Evolutionary conservation across 345 rosid genomes (phyloP), one percentile per base, ranked within the genome.

Genomic region (Hibiscus syriacus): DNA sequence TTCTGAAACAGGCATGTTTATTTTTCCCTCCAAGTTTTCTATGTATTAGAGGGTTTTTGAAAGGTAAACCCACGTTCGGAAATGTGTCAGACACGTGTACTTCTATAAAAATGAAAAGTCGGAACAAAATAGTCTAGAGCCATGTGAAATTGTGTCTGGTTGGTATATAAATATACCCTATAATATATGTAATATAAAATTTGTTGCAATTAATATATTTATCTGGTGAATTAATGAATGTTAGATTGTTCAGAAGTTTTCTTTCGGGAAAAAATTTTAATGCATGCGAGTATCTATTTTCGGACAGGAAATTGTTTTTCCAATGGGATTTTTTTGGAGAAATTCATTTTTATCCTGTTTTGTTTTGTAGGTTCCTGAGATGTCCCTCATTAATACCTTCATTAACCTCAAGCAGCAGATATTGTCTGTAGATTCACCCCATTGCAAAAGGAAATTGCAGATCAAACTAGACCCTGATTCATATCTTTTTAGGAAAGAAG

Each of bases 341-440:
- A 5, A 72, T 60, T 25, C 55, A 13, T 72, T 70, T 72, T 69
- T 25, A 2, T 61, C 64, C 50, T 61, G 25, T 60, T 74, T 72
- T 63, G 70, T 57, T 73, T 67, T 81, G 68, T 78, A 93, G 99
- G 97, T 91, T 78, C 96, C 92, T 62, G 92, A 86, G 70, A 82
- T 94, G 92, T 81, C 83, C 86, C 84, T 84, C 56, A 79, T 94
- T 62, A 85, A 65, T 52, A 82, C 99, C 72, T 81, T 41, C 48
- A 81, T 94, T 65, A 86, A 91, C 82, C 89, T 87, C 70, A 73
- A 81, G 41, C 77, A 55, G 76, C 89, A 83, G 27, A 27, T 78
- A 60, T 70, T 94, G 78, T 74, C 64, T 74, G 88, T 89, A 11
- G 79, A 87, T 63, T 84, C 97, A 16, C 79, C 87, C 36, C 76